Conservation (phyloP, 2,329 filamentous ascomycete genomes). For the Fusarium cyanostomum region DNA sequence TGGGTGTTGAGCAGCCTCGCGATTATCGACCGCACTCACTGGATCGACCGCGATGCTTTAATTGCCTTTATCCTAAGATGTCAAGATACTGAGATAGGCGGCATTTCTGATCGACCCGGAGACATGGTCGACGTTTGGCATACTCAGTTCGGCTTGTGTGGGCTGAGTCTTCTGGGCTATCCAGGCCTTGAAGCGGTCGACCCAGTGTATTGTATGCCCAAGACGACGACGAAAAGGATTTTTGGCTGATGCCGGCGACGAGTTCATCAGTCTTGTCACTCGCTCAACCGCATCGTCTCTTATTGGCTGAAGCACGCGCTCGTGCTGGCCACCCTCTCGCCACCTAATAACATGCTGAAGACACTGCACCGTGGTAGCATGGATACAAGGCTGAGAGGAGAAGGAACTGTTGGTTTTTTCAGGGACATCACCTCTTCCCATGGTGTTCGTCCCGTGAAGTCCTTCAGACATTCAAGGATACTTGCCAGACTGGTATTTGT, state of each 20-base stretch:
- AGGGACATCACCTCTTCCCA: slow-evolving; percentile 38
- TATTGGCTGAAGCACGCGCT: not conserved
- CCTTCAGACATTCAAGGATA: slow-evolving; percentile 38
- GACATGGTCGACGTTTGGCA: slow-evolving; percentile 99
- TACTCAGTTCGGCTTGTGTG: slow-evolving; percentile 87
- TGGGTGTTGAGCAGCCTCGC: slow-evolving; percentile 94
- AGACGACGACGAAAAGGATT: slow-evolving; percentile 69
- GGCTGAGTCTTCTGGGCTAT: slow-evolving; percentile 83
- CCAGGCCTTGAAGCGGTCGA: slow-evolving; percentile 83
- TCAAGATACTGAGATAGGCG: slow-evolving; percentile 86
- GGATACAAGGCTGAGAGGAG: slow-evolving; percentile 79
- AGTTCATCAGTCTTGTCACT: not conserved
- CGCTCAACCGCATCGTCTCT: not conserved
- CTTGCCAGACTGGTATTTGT: not conserved
- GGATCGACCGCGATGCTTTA: slow-evolving; percentile 88
- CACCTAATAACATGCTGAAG: slow-evolving; percentile 75
- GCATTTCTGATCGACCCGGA: slow-evolving; percentile 88
- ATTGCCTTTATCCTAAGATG: slow-evolving; percentile 84
- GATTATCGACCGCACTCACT: slow-evolving; percentile 88
- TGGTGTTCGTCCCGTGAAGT: slow-evolving; percentile 43
- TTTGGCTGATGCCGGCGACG: slow-evolving; percentile 49
- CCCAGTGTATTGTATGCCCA: slow-evolving; percentile 87
- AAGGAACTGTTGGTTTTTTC: slow-evolving; percentile 42
- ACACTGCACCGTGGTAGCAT: slow-evolving; percentile 59
- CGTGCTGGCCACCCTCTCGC: slow-evolving; percentile 60